These are phyloP conservation scores for Persicaria tinctoria DNA, from an alignment of 148 eudicot genomes.

Conservation along the genomic window DNA sequence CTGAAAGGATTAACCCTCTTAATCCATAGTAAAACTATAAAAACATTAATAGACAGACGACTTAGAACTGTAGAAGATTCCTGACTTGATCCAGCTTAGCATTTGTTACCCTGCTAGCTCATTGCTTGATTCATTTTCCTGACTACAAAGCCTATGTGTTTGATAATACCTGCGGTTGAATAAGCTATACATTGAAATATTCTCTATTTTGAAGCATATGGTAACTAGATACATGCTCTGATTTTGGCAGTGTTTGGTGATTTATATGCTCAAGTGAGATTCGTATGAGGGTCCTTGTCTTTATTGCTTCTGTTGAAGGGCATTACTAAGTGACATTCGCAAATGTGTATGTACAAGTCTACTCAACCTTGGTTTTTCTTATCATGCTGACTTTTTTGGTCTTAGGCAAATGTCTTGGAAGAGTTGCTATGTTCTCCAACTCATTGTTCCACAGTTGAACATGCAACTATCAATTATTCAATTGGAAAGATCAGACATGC, in stretches of 20 bases:
- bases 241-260: not conserved
- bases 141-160: not conserved
- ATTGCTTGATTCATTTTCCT: not conserved
- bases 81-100: not conserved
- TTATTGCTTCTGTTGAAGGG: not conserved
- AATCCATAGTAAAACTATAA: not conserved
- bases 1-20: not conserved
- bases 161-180: not conserved
- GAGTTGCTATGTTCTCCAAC: constrained; percentile 46
- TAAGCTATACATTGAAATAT: not conserved
- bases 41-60: not conserved
- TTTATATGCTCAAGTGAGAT: not conserved
- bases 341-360: constrained; percentile 2
- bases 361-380: not conserved
- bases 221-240: not conserved
- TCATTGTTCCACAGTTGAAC: constrained; percentile 29
- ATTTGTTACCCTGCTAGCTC: not conserved
- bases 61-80: not conserved
- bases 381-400: not conserved
- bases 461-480: constrained; percentile 33
- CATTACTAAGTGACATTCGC: not conserved
- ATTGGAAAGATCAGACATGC: constrained; percentile 57
- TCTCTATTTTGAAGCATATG: not conserved
- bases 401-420: constrained; percentile 67
- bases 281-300: not conserved